These are phyloP conservation scores for Quercus alba DNA, from an alignment of 306 rosid genomes.

Conservation along the genomic window DNA sequence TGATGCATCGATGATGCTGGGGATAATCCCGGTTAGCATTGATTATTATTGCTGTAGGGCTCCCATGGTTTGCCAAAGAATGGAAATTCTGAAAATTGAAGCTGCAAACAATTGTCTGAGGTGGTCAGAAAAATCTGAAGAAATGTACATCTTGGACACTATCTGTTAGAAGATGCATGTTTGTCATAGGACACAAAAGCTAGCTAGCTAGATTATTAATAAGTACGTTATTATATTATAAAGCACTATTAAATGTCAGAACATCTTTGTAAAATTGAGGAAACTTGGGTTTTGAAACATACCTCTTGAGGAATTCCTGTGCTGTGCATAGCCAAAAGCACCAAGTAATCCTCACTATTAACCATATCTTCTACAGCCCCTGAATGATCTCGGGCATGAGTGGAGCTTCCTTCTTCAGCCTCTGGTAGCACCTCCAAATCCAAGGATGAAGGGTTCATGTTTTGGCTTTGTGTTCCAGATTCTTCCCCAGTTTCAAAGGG, in stretches of 20 bases:
- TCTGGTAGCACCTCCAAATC: conserved; percentile 30
- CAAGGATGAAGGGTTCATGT: conserved; percentile 23
- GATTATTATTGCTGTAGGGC: conserved; percentile 41
- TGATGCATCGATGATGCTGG: conserved; percentile 32
- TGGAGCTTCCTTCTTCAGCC: conserved; percentile 34
- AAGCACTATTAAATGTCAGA: background rate
- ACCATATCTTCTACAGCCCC: conserved; percentile 14
- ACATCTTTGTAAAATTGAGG: background rate
- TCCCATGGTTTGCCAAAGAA: conserved; percentile 55
- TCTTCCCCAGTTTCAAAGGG: conserved; percentile 57
- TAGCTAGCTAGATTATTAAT: background rate
- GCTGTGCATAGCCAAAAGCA: conserved; percentile 35
- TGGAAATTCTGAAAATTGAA: conserved; percentile 55
- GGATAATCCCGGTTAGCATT: conserved; percentile 11
- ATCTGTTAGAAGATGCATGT: background rate
- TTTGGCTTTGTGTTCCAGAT: conserved; percentile 45
- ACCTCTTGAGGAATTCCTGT: conserved; percentile 52
- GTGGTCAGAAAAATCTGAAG: conserved; percentile 13
- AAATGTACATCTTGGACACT: background rate
- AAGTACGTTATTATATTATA: too few relatives aligned
- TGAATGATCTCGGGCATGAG: conserved; percentile 30
- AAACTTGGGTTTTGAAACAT: conserved; percentile 27
- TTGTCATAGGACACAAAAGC: background rate
- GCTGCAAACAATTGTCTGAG: conserved; percentile 41
- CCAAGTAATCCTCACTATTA: conserved; percentile 32